phyloP scores from a whole-genome alignment of 2,329 filamentous ascomycete species.

The Penicillium griseofulvum region DNA sequence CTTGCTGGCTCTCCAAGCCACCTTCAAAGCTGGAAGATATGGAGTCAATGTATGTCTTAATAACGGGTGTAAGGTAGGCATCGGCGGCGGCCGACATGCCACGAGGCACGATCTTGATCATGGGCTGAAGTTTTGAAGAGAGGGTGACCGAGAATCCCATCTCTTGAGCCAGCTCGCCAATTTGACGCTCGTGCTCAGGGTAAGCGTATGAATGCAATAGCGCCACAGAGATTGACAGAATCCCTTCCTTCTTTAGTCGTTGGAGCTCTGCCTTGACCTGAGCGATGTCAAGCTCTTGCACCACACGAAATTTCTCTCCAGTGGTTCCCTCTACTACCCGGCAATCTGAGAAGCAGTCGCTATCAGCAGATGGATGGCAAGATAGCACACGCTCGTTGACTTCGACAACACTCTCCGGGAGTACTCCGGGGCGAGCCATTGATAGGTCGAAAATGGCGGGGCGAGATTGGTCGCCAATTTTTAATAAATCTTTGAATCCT shows the following conservation, averaged over 20 bases:
- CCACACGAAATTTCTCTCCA: constrained; percentile 66
- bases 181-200: constrained; percentile 74
- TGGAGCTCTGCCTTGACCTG: constrained; percentile 59
- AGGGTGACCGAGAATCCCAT: constrained; percentile 80
- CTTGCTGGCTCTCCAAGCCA: constrained; percentile 71
- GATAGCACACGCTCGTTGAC: constrained; percentile 84
- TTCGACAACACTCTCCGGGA: constrained; percentile 81
- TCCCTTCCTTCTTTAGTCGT: constrained; percentile 65
- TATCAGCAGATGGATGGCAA: constrained; percentile 61
- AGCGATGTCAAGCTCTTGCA: constrained; percentile 59
- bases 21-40: constrained; percentile 66
- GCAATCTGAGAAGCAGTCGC: constrained; percentile 69
- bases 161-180: constrained; percentile 74
- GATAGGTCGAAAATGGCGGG: constrained; percentile 89
- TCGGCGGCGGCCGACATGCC: constrained; percentile 76
- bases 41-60: constrained; percentile 67
- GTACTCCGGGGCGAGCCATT: constrained; percentile 78
- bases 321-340: constrained; percentile 55
- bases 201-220: constrained; percentile 90
- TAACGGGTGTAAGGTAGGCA: constrained; percentile 75
- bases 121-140: constrained; percentile 76
- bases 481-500: constrained; percentile 81
- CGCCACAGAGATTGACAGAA: constrained; percentile 79
- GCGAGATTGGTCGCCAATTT: constrained; percentile 86
- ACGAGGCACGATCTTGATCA: constrained; percentile 79